Evolutionary conservation across 2,329 filamentous ascomycete genomes (phyloP).

Genomic region (Cryphonectria radicalis): DNA sequence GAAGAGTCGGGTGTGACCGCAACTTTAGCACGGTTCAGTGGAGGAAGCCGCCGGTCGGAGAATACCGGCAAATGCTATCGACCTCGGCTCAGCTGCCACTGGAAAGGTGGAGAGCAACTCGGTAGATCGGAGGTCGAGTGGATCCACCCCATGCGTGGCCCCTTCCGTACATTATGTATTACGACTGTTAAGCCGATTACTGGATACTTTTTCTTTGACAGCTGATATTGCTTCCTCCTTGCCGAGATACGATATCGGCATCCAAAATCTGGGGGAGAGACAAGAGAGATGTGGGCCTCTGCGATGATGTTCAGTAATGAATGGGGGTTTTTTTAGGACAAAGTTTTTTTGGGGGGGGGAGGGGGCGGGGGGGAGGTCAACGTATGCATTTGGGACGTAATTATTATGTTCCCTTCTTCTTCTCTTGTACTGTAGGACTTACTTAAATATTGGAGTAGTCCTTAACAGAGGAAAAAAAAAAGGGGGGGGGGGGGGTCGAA

Average conservation of each 20-base stretch:
- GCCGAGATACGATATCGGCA: conserved; percentile 28
- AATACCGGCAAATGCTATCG: conserved; percentile 6
- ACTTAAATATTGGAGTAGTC: neutral
- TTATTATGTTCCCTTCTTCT: no score
- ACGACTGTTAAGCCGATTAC: neutral
- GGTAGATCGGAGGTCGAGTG: conserved; percentile 24
- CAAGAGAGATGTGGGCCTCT: neutral
- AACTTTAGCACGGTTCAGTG: neutral
- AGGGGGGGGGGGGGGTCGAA: no score
- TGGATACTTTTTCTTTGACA: conserved; percentile 5
- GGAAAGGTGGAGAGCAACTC: conserved; percentile 9
- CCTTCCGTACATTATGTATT: conserved; percentile 1
- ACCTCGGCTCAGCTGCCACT: conserved; percentile 15
- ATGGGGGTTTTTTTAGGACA: neutral
- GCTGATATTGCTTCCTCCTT: neutral
- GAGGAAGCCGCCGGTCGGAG: neutral
- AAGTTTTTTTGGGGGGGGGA: neutral
- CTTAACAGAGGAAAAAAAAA: neutral
- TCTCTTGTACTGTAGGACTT: no score
- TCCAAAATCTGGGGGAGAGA: neutral
- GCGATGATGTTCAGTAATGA: neutral
- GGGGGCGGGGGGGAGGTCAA: no score
- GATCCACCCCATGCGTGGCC: conserved; percentile 1
- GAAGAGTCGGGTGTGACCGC: conserved; percentile 1
- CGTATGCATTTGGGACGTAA: no score